phyloP scores from a whole-genome alignment of 192 early-diverging fungal genomes.

The Phlyctochytrium planicorne region DNA sequence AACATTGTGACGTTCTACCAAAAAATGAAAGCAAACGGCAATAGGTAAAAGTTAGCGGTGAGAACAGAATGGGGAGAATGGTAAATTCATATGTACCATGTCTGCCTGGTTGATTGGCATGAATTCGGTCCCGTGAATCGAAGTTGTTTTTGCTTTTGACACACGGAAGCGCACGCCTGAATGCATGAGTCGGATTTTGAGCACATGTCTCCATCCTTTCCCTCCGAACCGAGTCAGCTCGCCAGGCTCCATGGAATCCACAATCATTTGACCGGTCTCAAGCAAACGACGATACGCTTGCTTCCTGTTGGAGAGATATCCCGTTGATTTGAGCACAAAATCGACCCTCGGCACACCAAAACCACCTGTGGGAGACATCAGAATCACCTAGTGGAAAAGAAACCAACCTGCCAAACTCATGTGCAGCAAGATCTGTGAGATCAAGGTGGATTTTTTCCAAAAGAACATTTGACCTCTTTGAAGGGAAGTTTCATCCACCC shows the following conservation, averaged over 20 bases:
- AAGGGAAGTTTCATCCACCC: background rate
- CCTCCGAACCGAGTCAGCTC: background rate
- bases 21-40: too few relatives aligned
- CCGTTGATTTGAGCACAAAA: background rate
- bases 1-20: background rate
- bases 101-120: conserved; percentile 9
- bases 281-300: background rate
- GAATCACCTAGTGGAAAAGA: background rate
- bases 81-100: conserved; percentile 1
- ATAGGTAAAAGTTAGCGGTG: too few relatives aligned
- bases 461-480: background rate
- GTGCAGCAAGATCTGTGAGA: background rate
- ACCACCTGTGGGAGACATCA: background rate
- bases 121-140: background rate
- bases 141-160: background rate
- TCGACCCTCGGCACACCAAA: conserved; percentile 3
- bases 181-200: conserved; percentile 4
- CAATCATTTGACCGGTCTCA: background rate
- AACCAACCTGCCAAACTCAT: background rate
- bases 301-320: conserved; percentile 1
- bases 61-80: background rate
- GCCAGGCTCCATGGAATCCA: background rate
- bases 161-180: background rate
- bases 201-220: conserved; percentile 1
- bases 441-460: background rate